These are phyloP conservation scores for Ilyonectria robusta DNA, from an alignment of 2,329 filamentous ascomycete genomes.

Conservation along the genomic window DNA sequence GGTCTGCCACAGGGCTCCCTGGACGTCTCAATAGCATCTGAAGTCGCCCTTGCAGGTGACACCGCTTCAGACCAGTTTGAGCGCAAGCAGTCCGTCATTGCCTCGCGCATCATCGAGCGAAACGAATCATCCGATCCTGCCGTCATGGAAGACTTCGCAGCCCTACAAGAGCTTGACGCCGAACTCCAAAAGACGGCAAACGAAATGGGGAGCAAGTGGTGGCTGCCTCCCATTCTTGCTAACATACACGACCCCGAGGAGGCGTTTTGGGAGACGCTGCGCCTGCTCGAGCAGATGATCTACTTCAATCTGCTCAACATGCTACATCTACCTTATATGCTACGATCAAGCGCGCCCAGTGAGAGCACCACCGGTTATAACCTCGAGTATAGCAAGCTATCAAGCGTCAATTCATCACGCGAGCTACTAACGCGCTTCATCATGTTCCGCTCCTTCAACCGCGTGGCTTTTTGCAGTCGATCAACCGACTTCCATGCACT, in stretches of 20 bases:
- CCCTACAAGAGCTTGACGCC: conserved; percentile 51
- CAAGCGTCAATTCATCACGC: conserved; percentile 56
- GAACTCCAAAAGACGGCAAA: conserved; percentile 50
- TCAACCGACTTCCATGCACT: conserved; percentile 56
- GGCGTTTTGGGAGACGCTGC: conserved; percentile 49
- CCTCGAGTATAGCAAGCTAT: conserved; percentile 52
- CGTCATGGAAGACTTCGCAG: conserved; percentile 39
- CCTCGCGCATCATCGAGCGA: conserved; percentile 55
- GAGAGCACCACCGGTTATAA: conserved; percentile 26
- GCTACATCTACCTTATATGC: conserved; percentile 58
- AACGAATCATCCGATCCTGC: conserved; percentile 46
- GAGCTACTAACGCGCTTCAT: conserved; percentile 56
- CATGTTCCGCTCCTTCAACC: conserved; percentile 50
- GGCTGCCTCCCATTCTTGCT: conserved; percentile 49
- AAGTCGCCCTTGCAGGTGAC: conserved; percentile 37
- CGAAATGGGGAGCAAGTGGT: conserved; percentile 54
- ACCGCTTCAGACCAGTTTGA: conserved; percentile 50
- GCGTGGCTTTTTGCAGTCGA: conserved; percentile 51
- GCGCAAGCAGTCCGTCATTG: conserved; percentile 50
- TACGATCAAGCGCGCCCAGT: conserved; percentile 41
- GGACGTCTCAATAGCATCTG: conserved; percentile 39
- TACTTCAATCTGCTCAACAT: conserved; percentile 57
- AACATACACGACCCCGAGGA: conserved; percentile 37
- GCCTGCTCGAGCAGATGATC: conserved; percentile 53
- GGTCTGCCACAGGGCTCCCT: conserved; percentile 54